Percentiles rank a stretch among this genome's conserved stretches.
Conservation (phyloP, 2,329 filamentous ascomycete species). For the Bipolaris sorokiniana region DNA sequence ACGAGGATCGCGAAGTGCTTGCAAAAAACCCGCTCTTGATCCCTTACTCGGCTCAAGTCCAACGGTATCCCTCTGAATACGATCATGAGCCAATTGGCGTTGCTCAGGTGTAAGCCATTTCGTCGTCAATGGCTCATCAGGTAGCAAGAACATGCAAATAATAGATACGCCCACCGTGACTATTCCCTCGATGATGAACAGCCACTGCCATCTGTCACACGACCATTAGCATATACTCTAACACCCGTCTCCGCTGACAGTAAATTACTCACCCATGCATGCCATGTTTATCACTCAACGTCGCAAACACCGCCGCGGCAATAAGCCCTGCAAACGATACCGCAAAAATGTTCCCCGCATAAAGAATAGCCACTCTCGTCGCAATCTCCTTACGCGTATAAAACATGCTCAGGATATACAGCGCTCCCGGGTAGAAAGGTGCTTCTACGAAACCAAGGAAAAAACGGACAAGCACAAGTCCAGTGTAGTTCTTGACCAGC, state of each 20-base stretch:
- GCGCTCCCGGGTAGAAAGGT: slow-evolving; percentile 64
- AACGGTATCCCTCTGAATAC: slow-evolving; percentile 53
- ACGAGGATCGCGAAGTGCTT: slow-evolving; percentile 58
- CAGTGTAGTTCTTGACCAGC: slow-evolving; percentile 35
- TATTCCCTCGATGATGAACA: slow-evolving; percentile 8
- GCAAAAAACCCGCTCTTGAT: slow-evolving; percentile 54
- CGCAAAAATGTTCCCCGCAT: slow-evolving; percentile 49
- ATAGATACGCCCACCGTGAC: slow-evolving; percentile 6
- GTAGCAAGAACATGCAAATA: slow-evolving; percentile 34
- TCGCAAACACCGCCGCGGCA: slow-evolving; percentile 43
- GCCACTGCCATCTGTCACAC: slow-evolving; percentile 33
- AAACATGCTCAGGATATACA: slow-evolving; percentile 67
- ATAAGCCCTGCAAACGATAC: slow-evolving; percentile 51
- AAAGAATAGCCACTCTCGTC: slow-evolving; percentile 40
- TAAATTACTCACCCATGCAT: slow-evolving; percentile 26
- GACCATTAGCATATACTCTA: neutral
- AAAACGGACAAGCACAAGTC: slow-evolving; percentile 38
- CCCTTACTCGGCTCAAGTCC: slow-evolving; percentile 48
- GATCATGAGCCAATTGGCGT: slow-evolving; percentile 41
- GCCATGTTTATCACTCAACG: slow-evolving; percentile 19
- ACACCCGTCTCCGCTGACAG: rapidly evolving
- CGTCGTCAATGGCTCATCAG: slow-evolving; percentile 43
- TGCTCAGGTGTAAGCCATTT: slow-evolving; percentile 54
- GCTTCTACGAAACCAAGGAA: slow-evolving; percentile 40
- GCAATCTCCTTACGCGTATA: slow-evolving; percentile 62